Evolutionary conservation across 2,329 filamentous ascomycete species (phyloP).

Genomic region (Penicillium psychrosexuale): DNA sequence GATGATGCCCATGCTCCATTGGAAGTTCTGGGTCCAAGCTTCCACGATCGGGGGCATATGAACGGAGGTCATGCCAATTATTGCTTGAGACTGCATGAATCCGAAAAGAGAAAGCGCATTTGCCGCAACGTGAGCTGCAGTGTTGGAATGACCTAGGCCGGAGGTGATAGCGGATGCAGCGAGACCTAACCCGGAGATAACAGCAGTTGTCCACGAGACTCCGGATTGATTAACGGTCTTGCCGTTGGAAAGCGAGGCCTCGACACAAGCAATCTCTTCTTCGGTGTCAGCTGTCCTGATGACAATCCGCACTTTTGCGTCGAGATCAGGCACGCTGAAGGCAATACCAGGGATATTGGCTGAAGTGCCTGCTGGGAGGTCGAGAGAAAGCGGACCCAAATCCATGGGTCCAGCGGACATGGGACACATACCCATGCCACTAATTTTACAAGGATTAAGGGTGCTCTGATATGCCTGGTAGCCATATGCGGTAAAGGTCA

Average conservation of each 20-base stretch:
- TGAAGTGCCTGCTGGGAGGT: constrained; percentile 57
- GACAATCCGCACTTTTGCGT: constrained; percentile 76
- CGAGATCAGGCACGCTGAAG: constrained; percentile 85
- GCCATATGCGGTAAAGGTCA: constrained; percentile 78
- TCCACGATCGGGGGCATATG: constrained; percentile 81
- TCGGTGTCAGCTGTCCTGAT: constrained; percentile 68
- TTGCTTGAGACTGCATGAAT: constrained; percentile 92
- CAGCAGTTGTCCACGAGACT: constrained; percentile 84
- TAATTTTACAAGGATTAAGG: constrained; percentile 71
- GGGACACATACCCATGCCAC: constrained; percentile 75
- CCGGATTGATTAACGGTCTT: constrained; percentile 86
- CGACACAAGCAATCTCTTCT: constrained; percentile 74
- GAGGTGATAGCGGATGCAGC: constrained; percentile 84
- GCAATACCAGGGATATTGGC: constrained; percentile 73
- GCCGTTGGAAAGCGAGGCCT: constrained; percentile 83
- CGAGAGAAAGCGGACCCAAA: constrained; percentile 65
- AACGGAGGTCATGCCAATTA: constrained; percentile 80
- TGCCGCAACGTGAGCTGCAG: constrained; percentile 88
- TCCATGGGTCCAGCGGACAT: constrained; percentile 83
- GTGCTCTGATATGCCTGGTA: constrained; percentile 65
- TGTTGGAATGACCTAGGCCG: constrained; percentile 87
- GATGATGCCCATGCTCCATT: constrained; percentile 98
- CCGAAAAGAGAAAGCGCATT: constrained; percentile 91
- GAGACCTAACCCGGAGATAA: constrained; percentile 80
- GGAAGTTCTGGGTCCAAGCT: constrained; percentile 95